Evolutionary conservation across 768 basidiomycete genomes (phyloP).

Genomic region (Imleria badia): DNA sequence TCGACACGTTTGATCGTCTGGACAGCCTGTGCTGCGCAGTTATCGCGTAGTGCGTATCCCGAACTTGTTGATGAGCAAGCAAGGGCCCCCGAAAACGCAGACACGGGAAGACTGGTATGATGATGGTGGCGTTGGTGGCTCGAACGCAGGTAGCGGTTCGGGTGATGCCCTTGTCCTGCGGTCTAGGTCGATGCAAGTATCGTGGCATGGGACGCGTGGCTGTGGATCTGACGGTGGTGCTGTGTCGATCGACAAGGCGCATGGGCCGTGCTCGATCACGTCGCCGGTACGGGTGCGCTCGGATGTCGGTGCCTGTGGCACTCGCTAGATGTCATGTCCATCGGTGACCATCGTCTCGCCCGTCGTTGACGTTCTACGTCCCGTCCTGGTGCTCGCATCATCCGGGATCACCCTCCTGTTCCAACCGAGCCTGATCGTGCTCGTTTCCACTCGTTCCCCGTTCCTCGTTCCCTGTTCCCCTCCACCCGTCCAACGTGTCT

Average conservation of each 20-base stretch:
- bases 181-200: neutral
- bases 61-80: neutral
- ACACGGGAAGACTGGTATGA: neutral
- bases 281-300: neutral
- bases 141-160: neutral
- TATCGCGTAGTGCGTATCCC: neutral
- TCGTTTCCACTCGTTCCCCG: neutral
- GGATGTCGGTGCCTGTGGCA: neutral
- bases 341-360: neutral
- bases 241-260: conserved; percentile 3
- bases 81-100: neutral
- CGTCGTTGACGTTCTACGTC: neutral
- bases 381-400: neutral
- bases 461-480: neutral
- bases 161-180: neutral
- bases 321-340: neutral
- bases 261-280: neutral
- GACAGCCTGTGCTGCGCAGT: neutral
- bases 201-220: neutral
- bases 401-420: neutral
- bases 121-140: neutral
- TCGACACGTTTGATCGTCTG: conserved; percentile 5
- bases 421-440: neutral
- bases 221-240: neutral
- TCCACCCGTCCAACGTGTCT: neutral